phyloP scores from a whole-genome alignment of 2,329 filamentous ascomycete species.

The Acarospora socialis region DNA sequence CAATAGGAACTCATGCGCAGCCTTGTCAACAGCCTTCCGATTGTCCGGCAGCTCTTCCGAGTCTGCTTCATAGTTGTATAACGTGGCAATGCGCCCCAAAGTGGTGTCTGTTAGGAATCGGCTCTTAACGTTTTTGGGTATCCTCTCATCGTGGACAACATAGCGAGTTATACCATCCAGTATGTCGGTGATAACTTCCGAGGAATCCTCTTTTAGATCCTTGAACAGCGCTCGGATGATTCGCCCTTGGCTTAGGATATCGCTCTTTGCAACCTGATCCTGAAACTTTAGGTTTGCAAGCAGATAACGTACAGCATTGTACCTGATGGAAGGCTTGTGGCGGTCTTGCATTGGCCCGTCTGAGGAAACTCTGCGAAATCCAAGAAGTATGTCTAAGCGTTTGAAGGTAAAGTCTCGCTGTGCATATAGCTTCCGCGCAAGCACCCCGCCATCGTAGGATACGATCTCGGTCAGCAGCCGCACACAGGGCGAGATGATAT shows the following conservation, averaged over 20 bases:
- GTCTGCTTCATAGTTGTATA: constrained; percentile 45
- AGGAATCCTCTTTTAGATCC: constrained; percentile 62
- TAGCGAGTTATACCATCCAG: constrained; percentile 54
- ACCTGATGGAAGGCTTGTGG: constrained; percentile 63
- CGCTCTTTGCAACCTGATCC: constrained; percentile 60
- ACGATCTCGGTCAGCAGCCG: constrained; percentile 76
- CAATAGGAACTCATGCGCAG: constrained; percentile 61
- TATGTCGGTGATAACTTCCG: constrained; percentile 60
- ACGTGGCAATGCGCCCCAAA: constrained; percentile 54
- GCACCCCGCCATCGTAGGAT: constrained; percentile 68
- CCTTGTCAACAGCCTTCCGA: constrained; percentile 46
- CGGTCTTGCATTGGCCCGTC: constrained; percentile 48
- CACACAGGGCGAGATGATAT: constrained; percentile 76
- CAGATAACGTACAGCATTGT: constrained; percentile 69
- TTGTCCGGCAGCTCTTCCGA: constrained; percentile 32
- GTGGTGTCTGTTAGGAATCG: constrained; percentile 61
- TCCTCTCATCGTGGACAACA: constrained; percentile 58
- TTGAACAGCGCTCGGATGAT: constrained; percentile 59
- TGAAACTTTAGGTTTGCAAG: constrained; percentile 67
- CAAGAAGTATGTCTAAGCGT: constrained; percentile 65
- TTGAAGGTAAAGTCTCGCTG: constrained; percentile 67
- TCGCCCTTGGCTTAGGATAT: constrained; percentile 63
- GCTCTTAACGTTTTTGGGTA: constrained; percentile 61
- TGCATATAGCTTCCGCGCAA: constrained; percentile 64
- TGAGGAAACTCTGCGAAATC: constrained; percentile 41